Evolutionary conservation across 257 asterid genomes (phyloP), one percentile per base, ranked within the genome.

Genomic region (Lycium barbarum): DNA sequence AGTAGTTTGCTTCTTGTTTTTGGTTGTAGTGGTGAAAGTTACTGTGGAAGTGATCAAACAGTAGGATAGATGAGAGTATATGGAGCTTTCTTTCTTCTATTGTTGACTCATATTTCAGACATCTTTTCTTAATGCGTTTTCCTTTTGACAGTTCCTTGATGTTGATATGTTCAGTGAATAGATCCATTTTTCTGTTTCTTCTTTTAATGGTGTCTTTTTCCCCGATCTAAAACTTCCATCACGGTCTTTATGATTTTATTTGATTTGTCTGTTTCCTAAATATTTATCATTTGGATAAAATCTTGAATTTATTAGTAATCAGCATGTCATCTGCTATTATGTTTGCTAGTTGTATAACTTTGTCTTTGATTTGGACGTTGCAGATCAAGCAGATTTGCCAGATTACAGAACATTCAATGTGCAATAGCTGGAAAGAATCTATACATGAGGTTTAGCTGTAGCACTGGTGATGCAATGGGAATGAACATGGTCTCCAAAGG

Each of bases 401-500:
- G 88, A 87, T 76, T 91, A 12, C 93, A 91, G 79, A 67, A 87
- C 47, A 83, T 91, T 57, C 88, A 86, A 9, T 91, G 92, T 82
- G 90, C 92, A 78, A 86, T 91, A 18, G 93, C 93, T 17, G 93
- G 92, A 84, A 91, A 90, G 85, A 89, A 91, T 85, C 55, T 91
- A 38, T 91, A 84, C 88, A 86, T 89, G 82, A 90, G 93, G 84
- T 91, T 91, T 83, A 74, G 55, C 59, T 91, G 93, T 86, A 87
- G 91, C 85, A 91, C 93, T 51, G 93, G 92, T 81, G 93, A 89
- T 68, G 93, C 93, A 10, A 91, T 91, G 93, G 93, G 93, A 26
- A 91, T 89, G 92, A 91, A 91, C 79, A 91, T 91, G 93, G 93
- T 91, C 17, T 91, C 93, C 36, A 91, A 91, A 59, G 93, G 93